Base-by-base conservation (phyloP, 1,284 basidiomycete genomes). In the Anthracocystis panici-leucophaei region DNA sequence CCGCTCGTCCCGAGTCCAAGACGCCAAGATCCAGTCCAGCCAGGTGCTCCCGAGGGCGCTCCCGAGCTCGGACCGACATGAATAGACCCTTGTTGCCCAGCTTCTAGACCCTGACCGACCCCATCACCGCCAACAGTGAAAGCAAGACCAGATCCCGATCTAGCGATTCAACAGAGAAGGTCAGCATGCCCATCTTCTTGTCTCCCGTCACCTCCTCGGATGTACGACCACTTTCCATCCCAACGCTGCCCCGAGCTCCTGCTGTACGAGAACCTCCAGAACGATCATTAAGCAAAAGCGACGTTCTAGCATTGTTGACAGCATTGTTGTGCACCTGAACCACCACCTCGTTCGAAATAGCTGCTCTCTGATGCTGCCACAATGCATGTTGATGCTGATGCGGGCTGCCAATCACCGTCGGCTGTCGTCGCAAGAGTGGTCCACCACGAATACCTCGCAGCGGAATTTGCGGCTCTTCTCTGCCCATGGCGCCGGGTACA, bases 321-420 rank as follows among this genome's bases (percentile, higher is more conserved):
- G 72, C 72, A 21, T 74, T 68, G 63, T 70, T 75, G 57, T 75
- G 55, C 33, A 69, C 66, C 33, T 69, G 62, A 11, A 69, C 62
- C 55, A 69, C 59, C 25, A 66, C 67, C 27, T 75, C 72, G 42
- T 51, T 69, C 51, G 66, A 75, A 29, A 70, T 52, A 3, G 63
- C 72, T 18, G 72, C 72, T 18, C 72, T 29, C 38, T 48, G 63
- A 21, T 75, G 59, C 57, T 75, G 72, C 72, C 72, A 75, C 25
- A 69, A 27, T 33, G 59, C 61, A 20, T 68, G 66, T 14, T 63
- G 63, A 6, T 63, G 58, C 4, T 63, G 63, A 6, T 63, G 58
- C 4, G 49, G 58, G n/a, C 48, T 59, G 9, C 59, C 66, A 0
- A 18, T 33, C 0, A 48, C 57, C 5, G 20, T 20, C 7, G 65